Evolutionary conservation across 108 stramenopile genomes (phyloP), one percentile per base, ranked within the genome.

Genomic region (Cyclotella sp.): DNA sequence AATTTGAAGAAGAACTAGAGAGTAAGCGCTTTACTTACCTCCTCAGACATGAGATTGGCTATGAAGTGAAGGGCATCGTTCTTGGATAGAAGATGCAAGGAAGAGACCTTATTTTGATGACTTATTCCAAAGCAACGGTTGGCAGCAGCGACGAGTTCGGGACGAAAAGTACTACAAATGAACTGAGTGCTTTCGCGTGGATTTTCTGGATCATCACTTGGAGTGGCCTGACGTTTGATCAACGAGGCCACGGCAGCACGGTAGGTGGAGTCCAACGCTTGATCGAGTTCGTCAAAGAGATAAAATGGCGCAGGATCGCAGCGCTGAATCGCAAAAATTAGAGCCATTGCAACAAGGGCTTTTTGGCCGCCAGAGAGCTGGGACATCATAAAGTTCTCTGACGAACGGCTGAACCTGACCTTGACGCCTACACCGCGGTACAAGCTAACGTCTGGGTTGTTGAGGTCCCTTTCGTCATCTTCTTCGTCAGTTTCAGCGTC

Each of bases 241-340:
- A 99, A 59, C n/a, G 90, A 82, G 1, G 99, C 99, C 9, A 99
- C 97, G 21, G 98, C 90, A 41, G 95, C 86, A 53, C 99, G 95
- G 75, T 99, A 93, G 15, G 92, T 96, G 40, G 94, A 87, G 77
- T 99, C 99, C 14, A 99, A 82, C 2, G 99, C 98, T 84, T 98
- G 97, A 71, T 97, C 95, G 55, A 97, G 78, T 76, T 99, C 99
- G 76, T 99, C 99, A 83, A 99, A 99, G 34, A 99, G 90, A 75
- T 99, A 99, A 78, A 99, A 99, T 15, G 99, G 98, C 9, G 98
- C 99, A 39, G 98, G 98, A 79, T 99, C 99, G 77, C 98, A 99
- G 40, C 98, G 88, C 60, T 98, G 97, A 63, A 98, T 98, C 11
- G 99, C 98, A 81, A 99, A 99, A 67, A 99, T 98, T 63, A 99